Evolutionary conservation across 2,329 filamentous ascomycete genomes (phyloP), one percentile per base, ranked within the genome.

Genomic region (Aspergillus caelatus): DNA sequence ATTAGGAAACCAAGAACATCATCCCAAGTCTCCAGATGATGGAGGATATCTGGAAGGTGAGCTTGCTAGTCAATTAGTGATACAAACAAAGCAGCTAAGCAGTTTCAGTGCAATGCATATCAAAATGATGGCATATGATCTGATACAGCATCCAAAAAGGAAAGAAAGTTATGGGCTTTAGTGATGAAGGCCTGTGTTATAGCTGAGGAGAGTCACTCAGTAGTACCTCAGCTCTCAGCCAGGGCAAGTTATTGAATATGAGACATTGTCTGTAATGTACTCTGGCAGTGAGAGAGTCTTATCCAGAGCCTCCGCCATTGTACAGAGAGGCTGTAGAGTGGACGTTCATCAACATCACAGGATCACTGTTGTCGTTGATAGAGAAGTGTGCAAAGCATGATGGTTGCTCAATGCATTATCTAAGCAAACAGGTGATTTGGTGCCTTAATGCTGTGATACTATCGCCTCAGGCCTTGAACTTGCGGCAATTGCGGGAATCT

Each of bases 1-100:
- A 77, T 76, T 50, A 11, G 76, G 77, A 66, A 70, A 62, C 26
- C n/a, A 30, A 45, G 55, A 58, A 58, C 58, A 53, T 56, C 58
- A 70, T 26, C 58, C 68, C 69, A 65, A 65, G 62, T 69, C 70
- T 41, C 26, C 55, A 62, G 60, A 55, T 62, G 62, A 64, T 61
- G 62, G 58, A 26, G 50, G 12, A 65, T 58, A 55, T 41, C 39
- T 43, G 48, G 34, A 69, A 23, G 50, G 58, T 48, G 43, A 62
- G 59, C 6, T 26, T 32, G n/a, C 36, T 53, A 11, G 48, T 43
- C 36, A 28, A n/a, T 48, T 34, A 43, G 45, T 23, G n/a, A 23
- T n/a, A 21, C 32, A 11, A 4, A 10, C 23, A 19, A 32, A 30
- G 28, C 48, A 53, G 23, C 28, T 23, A 9, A 14, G 12, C 2